Base-by-base conservation (phyloP, 2,329 filamentous ascomycete species). In the Juglanconis juglandina region DNA sequence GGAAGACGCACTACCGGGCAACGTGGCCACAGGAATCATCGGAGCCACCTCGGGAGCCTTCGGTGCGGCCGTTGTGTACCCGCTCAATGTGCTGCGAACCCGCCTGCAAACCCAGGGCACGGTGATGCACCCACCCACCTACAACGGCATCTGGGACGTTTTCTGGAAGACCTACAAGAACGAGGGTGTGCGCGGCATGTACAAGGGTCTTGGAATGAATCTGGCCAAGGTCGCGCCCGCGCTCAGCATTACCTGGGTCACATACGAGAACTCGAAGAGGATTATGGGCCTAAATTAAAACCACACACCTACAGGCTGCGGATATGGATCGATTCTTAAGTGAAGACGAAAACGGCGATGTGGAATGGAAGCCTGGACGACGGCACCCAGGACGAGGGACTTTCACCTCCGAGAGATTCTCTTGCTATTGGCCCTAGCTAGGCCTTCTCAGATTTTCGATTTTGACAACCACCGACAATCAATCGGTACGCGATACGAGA, bases 171-270 rank as follows among this genome's bases (percentile, higher is more conserved):
- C 95, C 8, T 78, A 96, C 41, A 81, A 87, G 67, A 86, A 89
- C 53, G 95, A 99, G 76, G 95, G 95, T 1, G 72, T 90, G 42
- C 83, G 90, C 61, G 95, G 95, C 2, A 79, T 99, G 60, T 99
- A 96, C 81, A 96, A 96, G 75, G 95, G 95, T 1, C 80, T 98
- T 65, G 96, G 94, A 47, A 95, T 95, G 5, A 99, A 98, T 72
- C 79, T 99, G 44, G 81, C 99, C 68, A 99, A 99, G 79, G 95
- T 99, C 41, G 92, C 95, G 9, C 95, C 95, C 2, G 92, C 95
- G 35, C 88, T 99, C 57, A 96, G 92, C 68, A 98, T 99, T 72
- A 93, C 92, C 58, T 96, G 95, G 81, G 86, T 96, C 69, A 90
- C 95, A 63, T 96, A 96, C 71, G 92, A 96, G 77, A 95, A 95